phyloP scores from a whole-genome alignment of 23 red algal species.

The Gracilaria caudata region DNA sequence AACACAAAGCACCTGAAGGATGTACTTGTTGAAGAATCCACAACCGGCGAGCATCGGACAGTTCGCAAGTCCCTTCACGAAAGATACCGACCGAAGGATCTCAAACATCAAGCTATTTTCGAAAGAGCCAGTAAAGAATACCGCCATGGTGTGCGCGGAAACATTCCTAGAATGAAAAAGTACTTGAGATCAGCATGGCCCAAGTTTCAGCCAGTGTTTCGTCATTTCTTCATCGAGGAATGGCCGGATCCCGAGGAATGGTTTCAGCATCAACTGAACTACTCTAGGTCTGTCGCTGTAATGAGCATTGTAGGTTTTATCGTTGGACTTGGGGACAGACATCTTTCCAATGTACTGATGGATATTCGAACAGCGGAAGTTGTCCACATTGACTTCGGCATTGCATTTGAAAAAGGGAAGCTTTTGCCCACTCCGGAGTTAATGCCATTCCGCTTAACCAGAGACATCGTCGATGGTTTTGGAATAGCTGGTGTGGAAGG shows the following conservation, averaged over 20 bases:
- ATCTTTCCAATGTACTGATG: constrained; percentile 93
- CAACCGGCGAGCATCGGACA: background rate
- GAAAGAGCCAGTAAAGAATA: constrained; percentile 28
- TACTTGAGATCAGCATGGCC: constrained; percentile 48
- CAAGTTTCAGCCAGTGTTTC: constrained; percentile 76
- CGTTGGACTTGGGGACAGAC: constrained; percentile 95
- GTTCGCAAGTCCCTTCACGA: constrained; percentile 45
- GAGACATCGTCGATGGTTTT: constrained; percentile 93
- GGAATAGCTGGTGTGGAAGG: constrained; percentile 93
- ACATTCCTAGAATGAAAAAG: constrained; percentile 9
- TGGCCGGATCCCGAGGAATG: constrained; percentile 74
- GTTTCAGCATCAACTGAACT: constrained; percentile 83
- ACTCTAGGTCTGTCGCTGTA: constrained; percentile 91
- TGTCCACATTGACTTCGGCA: constrained; percentile 97
- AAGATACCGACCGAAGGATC: constrained; percentile 61
- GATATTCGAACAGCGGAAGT: constrained; percentile 80
- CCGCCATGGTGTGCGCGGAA: background rate
- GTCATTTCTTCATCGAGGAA: constrained; percentile 76
- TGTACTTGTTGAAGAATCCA: constrained; percentile 42
- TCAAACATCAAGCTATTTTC: constrained; percentile 21
- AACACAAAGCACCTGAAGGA: constrained; percentile 62
- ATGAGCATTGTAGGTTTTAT: constrained; percentile 96
- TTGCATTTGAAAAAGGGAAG: constrained; percentile 94
- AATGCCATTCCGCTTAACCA: constrained; percentile 95
- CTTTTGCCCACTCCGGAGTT: constrained; percentile 81